Conservation (phyloP, 208 protist species). For the Polymyxa betae region DNA sequence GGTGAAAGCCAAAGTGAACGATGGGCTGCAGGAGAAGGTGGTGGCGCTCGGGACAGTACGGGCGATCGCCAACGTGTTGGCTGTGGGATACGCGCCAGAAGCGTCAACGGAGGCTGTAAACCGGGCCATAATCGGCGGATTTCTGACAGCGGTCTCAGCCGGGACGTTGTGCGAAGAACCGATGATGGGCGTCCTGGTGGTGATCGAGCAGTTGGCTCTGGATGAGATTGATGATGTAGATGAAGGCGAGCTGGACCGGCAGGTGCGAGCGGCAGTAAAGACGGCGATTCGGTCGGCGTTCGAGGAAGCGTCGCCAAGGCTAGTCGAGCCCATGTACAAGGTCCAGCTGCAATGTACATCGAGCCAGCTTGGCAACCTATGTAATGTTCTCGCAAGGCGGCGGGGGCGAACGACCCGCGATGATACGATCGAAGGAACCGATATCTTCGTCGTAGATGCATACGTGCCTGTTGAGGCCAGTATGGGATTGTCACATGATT, state of each 20-base stretch:
- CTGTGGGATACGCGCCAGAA: background rate
- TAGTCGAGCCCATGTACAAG: slow-evolving; percentile 94
- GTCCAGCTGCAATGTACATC: slow-evolving; percentile 87
- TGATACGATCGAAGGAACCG: slow-evolving; percentile 91
- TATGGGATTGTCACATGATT: slow-evolving; percentile 90
- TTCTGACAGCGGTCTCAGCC: slow-evolving; percentile 86
- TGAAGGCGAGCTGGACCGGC: slow-evolving; percentile 36
- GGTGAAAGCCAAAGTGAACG: background rate
- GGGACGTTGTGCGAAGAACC: slow-evolving; percentile 97
- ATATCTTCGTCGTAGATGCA: slow-evolving; percentile 90
- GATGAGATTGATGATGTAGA: slow-evolving; percentile 54
- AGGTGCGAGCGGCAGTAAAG: background rate
- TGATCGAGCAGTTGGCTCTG: slow-evolving; percentile 19
- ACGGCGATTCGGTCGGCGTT: slow-evolving; percentile 86
- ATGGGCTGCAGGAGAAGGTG: background rate
- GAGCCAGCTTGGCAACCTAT: slow-evolving; percentile 73
- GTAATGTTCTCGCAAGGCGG: slow-evolving; percentile 67
- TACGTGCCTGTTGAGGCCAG: slow-evolving; percentile 92
- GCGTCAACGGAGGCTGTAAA: background rate
- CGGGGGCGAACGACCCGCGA: slow-evolving; percentile 85
- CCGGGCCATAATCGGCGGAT: slow-evolving; percentile 83
- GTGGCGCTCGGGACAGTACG: background rate
- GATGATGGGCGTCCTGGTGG: slow-evolving; percentile 83
- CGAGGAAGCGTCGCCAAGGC: slow-evolving; percentile 79
- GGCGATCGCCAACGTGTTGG: background rate